phyloP scores from a whole-genome alignment of 768 basidiomycete genomes.

The Paxillus involutus region DNA sequence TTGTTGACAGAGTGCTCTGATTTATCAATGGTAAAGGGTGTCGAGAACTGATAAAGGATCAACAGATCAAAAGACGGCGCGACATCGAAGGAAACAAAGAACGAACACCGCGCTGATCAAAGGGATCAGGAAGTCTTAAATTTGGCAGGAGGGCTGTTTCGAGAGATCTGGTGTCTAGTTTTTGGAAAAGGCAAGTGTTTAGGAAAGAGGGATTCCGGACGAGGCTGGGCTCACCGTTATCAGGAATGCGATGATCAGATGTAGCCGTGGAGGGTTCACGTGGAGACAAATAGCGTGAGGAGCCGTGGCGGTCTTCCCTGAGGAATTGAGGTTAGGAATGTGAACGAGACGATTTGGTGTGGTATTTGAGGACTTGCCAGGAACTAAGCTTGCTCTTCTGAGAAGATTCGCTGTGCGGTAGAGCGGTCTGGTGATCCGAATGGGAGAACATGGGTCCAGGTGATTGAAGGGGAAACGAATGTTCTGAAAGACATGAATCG shows the following conservation, averaged over 20 bases:
- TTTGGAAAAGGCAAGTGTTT: conserved; percentile 29
- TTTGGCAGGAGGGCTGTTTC: conserved; percentile 33
- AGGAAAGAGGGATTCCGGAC: conserved; percentile 24
- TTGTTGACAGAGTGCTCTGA: conserved; percentile 24
- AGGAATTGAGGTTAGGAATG: conserved; percentile 16
- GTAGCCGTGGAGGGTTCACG: conserved; percentile 20
- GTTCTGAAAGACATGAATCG: conserved; percentile 10
- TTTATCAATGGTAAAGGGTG: conserved; percentile 37
- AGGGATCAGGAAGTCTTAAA: conserved; percentile 32
- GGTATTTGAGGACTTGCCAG: conserved; percentile 27
- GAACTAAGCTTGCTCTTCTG: conserved; percentile 23
- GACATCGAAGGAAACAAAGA: conserved; percentile 31
- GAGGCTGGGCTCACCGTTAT: conserved; percentile 28
- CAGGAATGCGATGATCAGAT: conserved; percentile 34
- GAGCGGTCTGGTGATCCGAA: conserved; percentile 30
- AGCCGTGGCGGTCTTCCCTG: conserved; percentile 29
- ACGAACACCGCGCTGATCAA: conserved; percentile 38
- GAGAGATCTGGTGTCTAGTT: conserved; percentile 31
- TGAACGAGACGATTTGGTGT: conserved; percentile 13
- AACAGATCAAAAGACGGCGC: conserved; percentile 39
- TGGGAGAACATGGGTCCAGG: conserved; percentile 26
- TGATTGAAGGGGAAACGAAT: conserved; percentile 20
- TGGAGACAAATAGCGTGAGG: conserved; percentile 18
- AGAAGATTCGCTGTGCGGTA: conserved; percentile 25
- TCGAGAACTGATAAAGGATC: conserved; percentile 40